Base-by-base conservation (phyloP, 2,329 filamentous ascomycete species). In the Neonectria magnoliae region DNA sequence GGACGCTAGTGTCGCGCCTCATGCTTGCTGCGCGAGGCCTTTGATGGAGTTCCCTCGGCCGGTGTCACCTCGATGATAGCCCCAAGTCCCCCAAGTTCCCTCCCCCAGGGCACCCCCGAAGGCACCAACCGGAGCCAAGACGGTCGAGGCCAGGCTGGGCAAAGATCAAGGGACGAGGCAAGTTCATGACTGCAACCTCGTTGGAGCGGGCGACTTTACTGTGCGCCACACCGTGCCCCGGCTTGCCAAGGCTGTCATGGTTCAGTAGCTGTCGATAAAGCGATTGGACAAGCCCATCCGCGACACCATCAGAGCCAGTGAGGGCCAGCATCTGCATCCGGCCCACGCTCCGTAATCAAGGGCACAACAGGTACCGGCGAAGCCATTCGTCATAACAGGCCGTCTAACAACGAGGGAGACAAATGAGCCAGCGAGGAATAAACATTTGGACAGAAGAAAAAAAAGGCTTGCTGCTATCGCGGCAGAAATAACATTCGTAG, bases 201-300 rank as follows among this genome's bases (percentile, higher is more conserved):
- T 58, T 53, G 65, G 57, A 67, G 65, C 57, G 60, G 31, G 63
- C 67, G 62, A 48, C 22, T 14, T 44, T 20, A 59, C 71, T 33
- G 71, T 68, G 68, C 27, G 54, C 48, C 36, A 58, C 59, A 74
- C 69, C 33, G 69, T 71, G 50, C 55, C 11, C 51, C 22, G 25
- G 27, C 59, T 67, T 66, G 68, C 71, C 71, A 71, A 74, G 68
- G 65, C 60, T 66, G 61, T 60, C 41, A 69, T 66, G 54, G 64
- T 70, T 71, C 63, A 68, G 52, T 66, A 73, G 71, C 52, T 74
- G 71, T 68, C 71, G 72, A 74, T 74, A 73, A 74, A 69, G 69
- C 72, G 69, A 74, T 74, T 74, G 72, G 69, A 31, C 67, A 61
- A 51, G 47, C 36, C 36, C 47, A 45, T 47, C 51, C 29, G 50